Base-by-base conservation (phyloP, 176 grass and related monocot species). In the Typha latifolia region DNA sequence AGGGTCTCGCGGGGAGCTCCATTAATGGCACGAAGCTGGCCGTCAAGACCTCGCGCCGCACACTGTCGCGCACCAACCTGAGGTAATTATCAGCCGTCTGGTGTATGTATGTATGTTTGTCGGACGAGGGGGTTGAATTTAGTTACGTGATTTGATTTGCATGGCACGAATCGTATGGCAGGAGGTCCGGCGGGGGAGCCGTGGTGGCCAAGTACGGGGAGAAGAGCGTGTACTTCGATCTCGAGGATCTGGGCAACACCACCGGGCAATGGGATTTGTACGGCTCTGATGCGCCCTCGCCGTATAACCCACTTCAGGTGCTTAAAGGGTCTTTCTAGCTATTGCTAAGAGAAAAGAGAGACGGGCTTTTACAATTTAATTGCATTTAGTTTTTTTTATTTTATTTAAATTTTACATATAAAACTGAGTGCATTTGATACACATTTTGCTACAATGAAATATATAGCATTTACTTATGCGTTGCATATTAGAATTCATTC, bases 201-300 rank as follows among this genome's bases (percentile, higher is more conserved):
- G 89, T 99, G 18, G 81, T 87, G 27, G 95, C 95, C 11, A 93
- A 90, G 86, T 99, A 99, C 81, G 95, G 95, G 20, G 95, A 99
- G 4, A 99, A 94, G 83, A 99, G 95, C 76, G 70, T 99, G 48
- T 99, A 99, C 80, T 99, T 99, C 51, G 95, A 99, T 82, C 95
- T 90, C 49, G 81, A 93, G 2, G 95, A 99, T 81, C 63, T 99
- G 76, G 81, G 55, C 74, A 94, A 90, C 74, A 90, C 95, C 74
- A 99, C 95, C 65, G 95, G 95, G 9, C 89, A 99, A 68, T 94
- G 95, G 95, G 95, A 99, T 75, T 53, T 94, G 66, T 99, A 99
- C 73, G 89, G 95, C 53, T 87, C 86, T 14, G 95, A 99, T 69
- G 86, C 81, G 21, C 84, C 95, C 3, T 99, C 95, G 13, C 95